These are phyloP conservation scores for Rhododendron ovatum DNA, from an alignment of 148 eudicot genomes.

Conservation along the genomic window DNA sequence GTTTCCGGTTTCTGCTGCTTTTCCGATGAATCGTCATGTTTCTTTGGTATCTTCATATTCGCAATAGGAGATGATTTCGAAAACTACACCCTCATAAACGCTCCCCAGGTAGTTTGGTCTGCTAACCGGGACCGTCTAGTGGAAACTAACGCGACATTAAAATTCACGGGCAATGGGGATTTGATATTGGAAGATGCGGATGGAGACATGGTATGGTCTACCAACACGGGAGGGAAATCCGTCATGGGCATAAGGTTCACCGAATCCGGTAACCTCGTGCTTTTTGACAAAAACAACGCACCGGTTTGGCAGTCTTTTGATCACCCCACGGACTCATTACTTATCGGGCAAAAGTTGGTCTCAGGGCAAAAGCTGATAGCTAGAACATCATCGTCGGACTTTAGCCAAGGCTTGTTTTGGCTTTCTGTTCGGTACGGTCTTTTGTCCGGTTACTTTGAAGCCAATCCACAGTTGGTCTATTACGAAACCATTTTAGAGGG, in stretches of 20 bases:
- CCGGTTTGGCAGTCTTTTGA: conserved; percentile 28
- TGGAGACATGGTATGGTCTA: conserved; percentile 25
- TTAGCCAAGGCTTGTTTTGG: conserved; percentile 8
- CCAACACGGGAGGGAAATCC: conserved; percentile 21
- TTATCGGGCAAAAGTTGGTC: conserved; percentile 27
- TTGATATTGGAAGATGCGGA: conserved; percentile 20
- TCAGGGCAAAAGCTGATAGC: conserved; percentile 21
- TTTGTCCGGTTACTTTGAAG: not conserved
- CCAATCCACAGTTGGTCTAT: conserved; percentile 17
- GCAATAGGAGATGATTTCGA: no score
- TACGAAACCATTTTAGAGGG: not conserved
- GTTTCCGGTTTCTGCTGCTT: not conserved
- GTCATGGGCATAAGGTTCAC: conserved; percentile 28
- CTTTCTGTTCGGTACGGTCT: not conserved
- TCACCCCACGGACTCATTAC: conserved; percentile 11
- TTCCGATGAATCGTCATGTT: not conserved
- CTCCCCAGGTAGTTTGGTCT: conserved; percentile 12
- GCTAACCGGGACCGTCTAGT: conserved; percentile 13
- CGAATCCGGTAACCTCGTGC: conserved; percentile 22
- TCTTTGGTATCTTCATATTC: not conserved
- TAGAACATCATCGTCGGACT: conserved; percentile 10
- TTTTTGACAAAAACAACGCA: conserved; percentile 1
- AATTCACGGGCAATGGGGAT: conserved; percentile 22
- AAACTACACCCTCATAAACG: not conserved
- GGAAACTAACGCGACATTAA: not conserved